A percentile compares a stretch with the other conserved stretches of the same genome.
Conservation (phyloP, 352 stramenopile species). For the Pythium rhizo-oryzae region DNA sequence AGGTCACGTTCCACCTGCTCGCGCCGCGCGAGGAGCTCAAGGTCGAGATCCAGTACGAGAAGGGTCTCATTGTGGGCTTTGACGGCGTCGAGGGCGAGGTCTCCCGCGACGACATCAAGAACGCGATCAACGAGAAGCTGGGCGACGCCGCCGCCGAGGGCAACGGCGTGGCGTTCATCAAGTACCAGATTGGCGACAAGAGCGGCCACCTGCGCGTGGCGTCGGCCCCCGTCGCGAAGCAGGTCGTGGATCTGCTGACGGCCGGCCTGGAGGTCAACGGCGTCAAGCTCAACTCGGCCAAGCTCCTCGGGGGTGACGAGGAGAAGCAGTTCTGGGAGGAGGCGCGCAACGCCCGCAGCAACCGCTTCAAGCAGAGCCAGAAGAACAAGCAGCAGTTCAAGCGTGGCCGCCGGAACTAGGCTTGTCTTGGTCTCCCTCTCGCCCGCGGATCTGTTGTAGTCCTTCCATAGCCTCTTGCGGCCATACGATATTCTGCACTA, state of each 20-base stretch:
- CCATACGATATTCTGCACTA: conserved; percentile 27
- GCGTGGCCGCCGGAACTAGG: conserved; percentile 29
- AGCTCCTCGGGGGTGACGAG: conserved; percentile 68
- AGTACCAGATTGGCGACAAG: conserved; percentile 83
- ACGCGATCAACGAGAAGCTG: conserved; percentile 84
- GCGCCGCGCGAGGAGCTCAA: conserved; percentile 66
- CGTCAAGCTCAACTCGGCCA: conserved; percentile 57
- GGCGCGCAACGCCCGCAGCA: conserved; percentile 64
- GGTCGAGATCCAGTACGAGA: conserved; percentile 81
- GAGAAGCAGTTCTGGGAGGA: conserved; percentile 89
- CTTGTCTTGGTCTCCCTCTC: conserved; percentile 2
- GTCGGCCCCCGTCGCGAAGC: conserved; percentile 56
- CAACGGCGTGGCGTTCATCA: conserved; percentile 78
- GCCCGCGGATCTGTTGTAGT: background rate
- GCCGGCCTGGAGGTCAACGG: conserved; percentile 73
- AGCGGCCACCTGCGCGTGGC: conserved; percentile 71
- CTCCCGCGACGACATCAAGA: conserved; percentile 87
- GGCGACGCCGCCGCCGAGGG: conserved; percentile 65
- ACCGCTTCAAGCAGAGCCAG: conserved; percentile 81
- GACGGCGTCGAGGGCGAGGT: conserved; percentile 76
- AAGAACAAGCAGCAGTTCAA: conserved; percentile 67
- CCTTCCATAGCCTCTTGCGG: background rate
- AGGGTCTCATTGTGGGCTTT: conserved; percentile 87
- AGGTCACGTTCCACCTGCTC: conserved; percentile 79
- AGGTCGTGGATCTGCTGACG: conserved; percentile 69